Evolutionary conservation across 2,329 filamentous ascomycete species (phyloP), one percentile per base, ranked within the genome.

Genomic region (Leptographium galeiforme): DNA sequence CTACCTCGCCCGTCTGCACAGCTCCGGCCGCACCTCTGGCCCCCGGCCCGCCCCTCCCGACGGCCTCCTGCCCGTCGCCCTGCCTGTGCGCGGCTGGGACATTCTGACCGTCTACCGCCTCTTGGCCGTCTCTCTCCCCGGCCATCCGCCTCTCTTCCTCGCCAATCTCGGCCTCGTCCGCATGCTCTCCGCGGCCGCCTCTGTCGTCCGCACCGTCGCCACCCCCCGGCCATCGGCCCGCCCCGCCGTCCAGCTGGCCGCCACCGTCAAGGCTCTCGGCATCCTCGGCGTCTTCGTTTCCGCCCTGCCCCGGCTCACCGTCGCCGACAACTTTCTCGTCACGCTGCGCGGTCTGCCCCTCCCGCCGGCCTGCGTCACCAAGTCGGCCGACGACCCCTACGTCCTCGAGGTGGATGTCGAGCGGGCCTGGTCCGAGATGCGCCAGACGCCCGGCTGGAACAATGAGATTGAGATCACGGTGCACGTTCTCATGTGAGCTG

Each of bases 141-240:
- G 4, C 11, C 11, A 12, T 18, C 25, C 11, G 2, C 30, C 73
- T 0, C 66, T 91, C 57, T 69, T 69, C 45, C 72, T 90, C 2
- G 82, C 87, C 0, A 82, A 85, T 18, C 67, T 97, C 1, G 91
- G 91, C 0, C 71, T 97, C 2, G 59, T 95, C 4, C 85, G 79
- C 2, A 95, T 96, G 67, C 95, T 97, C 87, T 89, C 89, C 0
- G 91, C 89, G 0, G 81, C 84, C 1, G 89, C 88, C 1, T 89
- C 89, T 0, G 76, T 95, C 8, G 71, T 84, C 1, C 74, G 72
- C 40, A 82, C 72, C n/a, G 73, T 77, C 33, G 76, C 75, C 38
- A 64, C 82, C 45, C 63, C 59, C 47, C 63, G 59, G 39, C 30
- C 44, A 8, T 71, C 75, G 8, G 83, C 79, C 54, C 81, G 81